Evolutionary conservation across 805 yeast species (phyloP), one percentile per base, ranked within the genome.

Genomic region (Candida sithepensis): DNA sequence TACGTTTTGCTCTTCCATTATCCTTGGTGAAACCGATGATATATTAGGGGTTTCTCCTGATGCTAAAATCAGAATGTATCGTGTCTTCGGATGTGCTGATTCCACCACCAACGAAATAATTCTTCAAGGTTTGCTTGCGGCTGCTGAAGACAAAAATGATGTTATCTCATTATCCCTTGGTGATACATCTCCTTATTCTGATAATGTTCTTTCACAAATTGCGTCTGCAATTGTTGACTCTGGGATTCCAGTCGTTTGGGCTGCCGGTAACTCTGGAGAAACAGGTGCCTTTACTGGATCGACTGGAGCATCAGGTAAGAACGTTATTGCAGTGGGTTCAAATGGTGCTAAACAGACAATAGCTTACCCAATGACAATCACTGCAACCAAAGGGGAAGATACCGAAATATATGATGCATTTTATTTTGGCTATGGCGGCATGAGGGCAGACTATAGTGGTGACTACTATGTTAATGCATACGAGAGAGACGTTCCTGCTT

Each of bases 1-100:
- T 32, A 42, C 61, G n/a, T 54, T 53, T 45, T 59, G 57, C 30
- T 47, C 62, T 10, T 52, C 63, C 18, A 45, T 57, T 20, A 55
- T 59, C 41, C 52, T 52, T 24, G 59, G 54, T 39, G 49, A 41
- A 13, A 44, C 20, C 19, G 38, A 44, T 28, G 49, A 58, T 40
- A 22, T 39, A 13, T 21, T 28, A 18, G 59, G 59, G 44, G 59
- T 55, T 19, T 55, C 59, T 14, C 59, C 59, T 22, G 39, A 44
- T 23, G 55, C 55, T 24, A 50, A 49, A 14, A 28, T 55, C 12
- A 45, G 44, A 32, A 48, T 53, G 52, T 55, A 55, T 22, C 47
- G 44, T 24, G 52, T 55, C 16, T 55, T 55, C 39, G 53, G 56
- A 24, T 55, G 59, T 47, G 9, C 28, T 3, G 59, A 47, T 39